Base-by-base conservation (phyloP, 768 basidiomycete genomes). In the Tylopilus sp. region DNA sequence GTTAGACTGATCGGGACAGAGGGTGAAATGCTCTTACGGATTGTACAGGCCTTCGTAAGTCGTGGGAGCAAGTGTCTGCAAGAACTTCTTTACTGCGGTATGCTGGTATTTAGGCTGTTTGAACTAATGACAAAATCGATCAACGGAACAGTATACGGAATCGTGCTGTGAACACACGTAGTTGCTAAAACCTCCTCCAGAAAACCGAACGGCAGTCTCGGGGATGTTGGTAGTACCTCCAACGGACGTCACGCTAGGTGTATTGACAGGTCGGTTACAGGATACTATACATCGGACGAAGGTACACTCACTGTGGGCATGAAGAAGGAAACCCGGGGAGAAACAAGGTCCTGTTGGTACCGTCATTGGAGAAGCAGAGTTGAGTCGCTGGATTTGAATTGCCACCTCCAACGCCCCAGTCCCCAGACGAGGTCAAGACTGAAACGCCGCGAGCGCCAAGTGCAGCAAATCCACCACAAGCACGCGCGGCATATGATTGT, bases 111-210 rank as follows among this genome's bases (percentile, higher is more conserved):
- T 6, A 5, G 86, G 86, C 22, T 78, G 78, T 21, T 58, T 0
- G 64, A 83, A 85, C 81, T 85, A 50, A 28, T 24, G 10, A 22
- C 2, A 21, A 24, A 24, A 12, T 29, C 41, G 7, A 16, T 53
- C 38, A 37, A 33, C 13, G 50, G 16, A 36, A 21, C 10, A 13
- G 16, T 14, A 33, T 8, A 74, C 16, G 11, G 1, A 9, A 13
- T 19, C 6, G 9, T 22, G 4, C 6, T 10, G 47, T 31, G 34
- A 45, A 45, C 37, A 78, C 57, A 86, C 85, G 48, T 81, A 80
- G 56, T 85, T 74, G 63, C 85, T 87, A 71, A 89, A 90, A 3
- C 87, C 87, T 31, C 87, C 87, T 1, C 86, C 85, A 13, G 85
- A 87, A 72, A 87, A 85, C 56, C 48, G 64, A 0, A 77, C 79